Evolutionary conservation across 306 rosid genomes (phyloP), one percentile per base, ranked within the genome.

Genomic region (Glycine latifolia): DNA sequence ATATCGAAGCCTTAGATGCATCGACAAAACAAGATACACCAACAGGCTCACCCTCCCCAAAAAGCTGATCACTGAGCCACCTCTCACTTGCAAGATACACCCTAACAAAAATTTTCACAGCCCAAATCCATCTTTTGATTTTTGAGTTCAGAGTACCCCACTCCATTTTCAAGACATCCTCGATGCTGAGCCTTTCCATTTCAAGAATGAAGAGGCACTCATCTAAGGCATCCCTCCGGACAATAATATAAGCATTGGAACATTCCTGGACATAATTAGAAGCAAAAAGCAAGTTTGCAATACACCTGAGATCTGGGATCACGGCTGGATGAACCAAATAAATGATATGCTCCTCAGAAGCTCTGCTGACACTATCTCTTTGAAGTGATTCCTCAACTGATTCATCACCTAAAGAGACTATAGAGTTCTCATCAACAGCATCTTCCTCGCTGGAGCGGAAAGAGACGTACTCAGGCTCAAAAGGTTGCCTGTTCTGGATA

Each of bases 21-120:
- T 90, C 95, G 61, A 89, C 90, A 79, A 95, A 95, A 83, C 92
- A 95, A 79, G 49, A 83, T 39, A 86, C 52, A 67, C 88, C 75
- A 62, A 86, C 69, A 9, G 81, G 78, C 80, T 85, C 97, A 8
- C 82, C 91, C 63, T 86, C 95, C 79, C 89, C 92, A 8, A 92
- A 92, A 60, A 95, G 82, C 84, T 91, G 97, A 49, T 95, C 92
- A 41, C 91, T 71, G 7, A 95, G 97, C 89, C 84, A 88, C 71
- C 79, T 95, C 87, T 95, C 98, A 33, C 97, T 95, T 31, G 94
- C 86, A 54, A 95, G 97, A 86, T 92, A 91, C 75, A 90, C 93
- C 80, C 95, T 86, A 13, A 95, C 92, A 50, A 95, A 95, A 82
- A 91, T 86, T 88, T 95, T 95, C 89, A 91, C 88, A 9, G 90